A percentile compares a stretch with the other conserved stretches of the same genome.
These are phyloP conservation scores for Alternaria angustiovoidea DNA, from an alignment of 2,329 filamentous ascomycete genomes.

Conservation along the genomic window DNA sequence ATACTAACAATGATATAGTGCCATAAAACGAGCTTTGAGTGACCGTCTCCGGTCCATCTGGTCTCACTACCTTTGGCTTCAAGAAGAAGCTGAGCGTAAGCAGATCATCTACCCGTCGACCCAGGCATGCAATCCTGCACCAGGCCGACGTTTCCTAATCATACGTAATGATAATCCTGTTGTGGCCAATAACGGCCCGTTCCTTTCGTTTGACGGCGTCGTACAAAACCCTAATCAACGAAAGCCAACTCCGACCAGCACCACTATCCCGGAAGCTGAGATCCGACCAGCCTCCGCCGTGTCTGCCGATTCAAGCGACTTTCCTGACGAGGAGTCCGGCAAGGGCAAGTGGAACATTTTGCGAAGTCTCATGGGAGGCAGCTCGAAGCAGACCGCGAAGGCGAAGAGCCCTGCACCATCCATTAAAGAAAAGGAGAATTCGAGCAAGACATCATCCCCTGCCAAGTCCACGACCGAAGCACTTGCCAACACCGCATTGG, in stretches of 20 bases:
- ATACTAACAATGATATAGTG: conserved; percentile 56
- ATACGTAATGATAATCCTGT: conserved; percentile 78
- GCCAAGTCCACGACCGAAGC: conserved; percentile 17
- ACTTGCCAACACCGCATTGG: conserved; percentile 11
- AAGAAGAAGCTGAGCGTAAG: conserved; percentile 69
- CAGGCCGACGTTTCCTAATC: conserved; percentile 86
- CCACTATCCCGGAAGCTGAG: conserved; percentile 32
- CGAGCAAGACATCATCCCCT: conserved; percentile 15
- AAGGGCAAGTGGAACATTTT: conserved; percentile 68
- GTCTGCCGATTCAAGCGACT: conserved; percentile 44
- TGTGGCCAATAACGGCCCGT: conserved; percentile 61
- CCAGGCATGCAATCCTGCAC: conserved; percentile 82
- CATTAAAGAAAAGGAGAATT: conserved; percentile 37
- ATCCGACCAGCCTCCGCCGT: conserved; percentile 40
- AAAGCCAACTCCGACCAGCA: conserved; percentile 34
- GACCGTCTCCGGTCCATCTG: conserved; percentile 75
- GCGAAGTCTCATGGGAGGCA: conserved; percentile 67
- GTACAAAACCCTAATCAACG: conserved; percentile 52
- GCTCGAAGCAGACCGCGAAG: conserved; percentile 53
- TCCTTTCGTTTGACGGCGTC: conserved; percentile 71
- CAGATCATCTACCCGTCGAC: conserved; percentile 72
- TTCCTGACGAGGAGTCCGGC: conserved; percentile 55
- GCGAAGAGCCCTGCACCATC: conserved; percentile 46
- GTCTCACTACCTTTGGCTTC: conserved; percentile 80
- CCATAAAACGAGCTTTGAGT: conserved; percentile 73